phyloP scores from a whole-genome alignment of 345 rosid species.

The Citrus mangshanensis region DNA sequence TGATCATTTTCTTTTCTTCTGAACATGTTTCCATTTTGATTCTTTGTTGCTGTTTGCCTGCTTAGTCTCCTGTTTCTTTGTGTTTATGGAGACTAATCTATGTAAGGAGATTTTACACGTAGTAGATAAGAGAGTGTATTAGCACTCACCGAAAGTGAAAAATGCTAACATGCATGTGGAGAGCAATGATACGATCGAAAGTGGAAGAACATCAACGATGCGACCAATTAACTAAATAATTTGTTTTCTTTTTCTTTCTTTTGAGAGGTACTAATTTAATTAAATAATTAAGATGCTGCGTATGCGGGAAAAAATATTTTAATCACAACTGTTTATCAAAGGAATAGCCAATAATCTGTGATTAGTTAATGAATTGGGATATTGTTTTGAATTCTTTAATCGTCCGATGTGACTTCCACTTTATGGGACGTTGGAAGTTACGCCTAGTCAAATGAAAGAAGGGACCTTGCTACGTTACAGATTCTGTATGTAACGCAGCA shows the following conservation, averaged over 20 bases:
- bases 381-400: background rate
- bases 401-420: background rate
- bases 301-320: no score
- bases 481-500: no score
- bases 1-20: slow-evolving; percentile 11
- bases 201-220: background rate
- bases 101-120: background rate
- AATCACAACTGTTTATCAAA: background rate
- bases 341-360: background rate
- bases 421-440: background rate
- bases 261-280: no score
- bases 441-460: no score
- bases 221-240: background rate
- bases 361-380: background rate
- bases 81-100: background rate
- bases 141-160: background rate
- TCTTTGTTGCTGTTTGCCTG: no score
- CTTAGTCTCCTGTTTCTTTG: no score
- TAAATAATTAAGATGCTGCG: no score
- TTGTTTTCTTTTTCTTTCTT: no score
- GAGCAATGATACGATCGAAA: background rate
- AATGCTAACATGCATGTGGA: background rate
- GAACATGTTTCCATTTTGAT: slow-evolving; percentile 9
- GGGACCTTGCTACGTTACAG: no score
- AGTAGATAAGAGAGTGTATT: background rate